Conservation (phyloP, 1,139 yeast species). For the Blastobotrys ciferrii region DNA sequence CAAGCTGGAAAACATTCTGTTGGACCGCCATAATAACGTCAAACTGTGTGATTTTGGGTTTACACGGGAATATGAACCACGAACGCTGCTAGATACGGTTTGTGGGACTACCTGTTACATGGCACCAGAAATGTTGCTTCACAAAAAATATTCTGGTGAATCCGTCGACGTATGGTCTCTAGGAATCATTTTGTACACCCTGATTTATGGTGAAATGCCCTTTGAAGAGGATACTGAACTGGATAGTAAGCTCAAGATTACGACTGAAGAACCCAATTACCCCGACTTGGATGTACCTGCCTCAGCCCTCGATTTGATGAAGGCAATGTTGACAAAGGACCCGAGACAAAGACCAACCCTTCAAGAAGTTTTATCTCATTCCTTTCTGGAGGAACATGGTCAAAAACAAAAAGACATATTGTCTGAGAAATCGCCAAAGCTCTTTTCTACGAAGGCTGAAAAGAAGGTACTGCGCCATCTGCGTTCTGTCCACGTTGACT, state of each 20-base stretch:
- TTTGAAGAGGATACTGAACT: constrained; percentile 78
- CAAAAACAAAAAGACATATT: constrained; percentile 42
- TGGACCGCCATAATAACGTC: constrained; percentile 67
- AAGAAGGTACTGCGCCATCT: constrained; percentile 62
- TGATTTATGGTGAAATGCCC: constrained; percentile 86
- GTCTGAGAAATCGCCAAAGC: constrained; percentile 37
- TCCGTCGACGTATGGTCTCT: constrained; percentile 87
- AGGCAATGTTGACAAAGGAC: constrained; percentile 59
- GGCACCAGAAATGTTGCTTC: constrained; percentile 87
- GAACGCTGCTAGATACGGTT: constrained; percentile 67
- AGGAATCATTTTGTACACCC: constrained; percentile 88
- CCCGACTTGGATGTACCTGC: constrained; percentile 42
- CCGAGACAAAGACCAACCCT: constrained; percentile 64
- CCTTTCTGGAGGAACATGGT: constrained; percentile 57
- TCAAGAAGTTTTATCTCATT: constrained; percentile 58
- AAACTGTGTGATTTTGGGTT: constrained; percentile 93
- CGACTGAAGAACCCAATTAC: constrained; percentile 63
- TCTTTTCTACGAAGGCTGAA: constrained; percentile 63
- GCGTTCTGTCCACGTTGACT: constrained; percentile 64
- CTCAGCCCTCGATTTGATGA: constrained; percentile 51
- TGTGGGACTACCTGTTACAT: constrained; percentile 95
- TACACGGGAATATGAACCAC: constrained; percentile 70
- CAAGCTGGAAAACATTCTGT: constrained; percentile 77
- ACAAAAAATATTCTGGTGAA: constrained; percentile 74
- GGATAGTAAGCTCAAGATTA: constrained; percentile 58